phyloP scores from a whole-genome alignment of 1,284 basidiomycete species.

The Rhodotorula sp. region DNA sequence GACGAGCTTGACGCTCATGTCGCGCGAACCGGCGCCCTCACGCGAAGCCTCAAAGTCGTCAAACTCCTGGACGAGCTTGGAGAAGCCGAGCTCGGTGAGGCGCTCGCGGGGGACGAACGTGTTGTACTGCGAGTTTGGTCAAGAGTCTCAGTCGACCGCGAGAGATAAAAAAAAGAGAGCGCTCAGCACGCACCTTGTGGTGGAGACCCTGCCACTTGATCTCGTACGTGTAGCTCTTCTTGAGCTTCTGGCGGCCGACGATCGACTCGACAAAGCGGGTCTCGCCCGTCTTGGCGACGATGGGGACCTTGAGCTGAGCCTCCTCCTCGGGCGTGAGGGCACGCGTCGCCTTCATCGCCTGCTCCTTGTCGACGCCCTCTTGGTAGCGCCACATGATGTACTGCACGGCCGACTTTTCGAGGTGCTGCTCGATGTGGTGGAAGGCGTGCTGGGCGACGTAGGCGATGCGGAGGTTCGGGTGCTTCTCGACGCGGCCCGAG shows the following conservation, averaged over 20 bases:
- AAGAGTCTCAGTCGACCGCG: not conserved
- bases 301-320: conserved; percentile 76
- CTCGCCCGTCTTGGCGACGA: conserved; percentile 88
- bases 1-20: conserved; percentile 74
- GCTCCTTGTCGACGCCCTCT: conserved; percentile 94
- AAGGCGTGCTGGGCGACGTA: conserved; percentile 98
- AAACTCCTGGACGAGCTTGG: conserved; percentile 88
- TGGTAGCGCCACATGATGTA: conserved; percentile 99
- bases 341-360: conserved; percentile 89
- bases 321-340: conserved; percentile 86
- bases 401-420: conserved; percentile 91
- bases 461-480: conserved; percentile 90
- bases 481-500: conserved; percentile 91
- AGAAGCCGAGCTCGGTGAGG: conserved; percentile 82
- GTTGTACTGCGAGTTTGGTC: conserved; percentile 58
- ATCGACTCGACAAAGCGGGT: conserved; percentile 83
- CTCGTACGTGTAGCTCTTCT: conserved; percentile 60
- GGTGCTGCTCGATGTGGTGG: conserved; percentile 81
- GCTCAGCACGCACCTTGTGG: conserved; percentile 70
- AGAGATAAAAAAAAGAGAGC: not conserved
- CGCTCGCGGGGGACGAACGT: conserved; percentile 92
- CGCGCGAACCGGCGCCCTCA: conserved; percentile 84
- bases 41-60: conserved; percentile 95
- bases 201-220: conserved; percentile 94
- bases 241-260: conserved; percentile 96